A percentile compares a stretch with the other conserved stretches of the same genome.
These are phyloP conservation scores for Tulasnella sp. DNA, from an alignment of 768 basidiomycete genomes.

Conservation along the genomic window DNA sequence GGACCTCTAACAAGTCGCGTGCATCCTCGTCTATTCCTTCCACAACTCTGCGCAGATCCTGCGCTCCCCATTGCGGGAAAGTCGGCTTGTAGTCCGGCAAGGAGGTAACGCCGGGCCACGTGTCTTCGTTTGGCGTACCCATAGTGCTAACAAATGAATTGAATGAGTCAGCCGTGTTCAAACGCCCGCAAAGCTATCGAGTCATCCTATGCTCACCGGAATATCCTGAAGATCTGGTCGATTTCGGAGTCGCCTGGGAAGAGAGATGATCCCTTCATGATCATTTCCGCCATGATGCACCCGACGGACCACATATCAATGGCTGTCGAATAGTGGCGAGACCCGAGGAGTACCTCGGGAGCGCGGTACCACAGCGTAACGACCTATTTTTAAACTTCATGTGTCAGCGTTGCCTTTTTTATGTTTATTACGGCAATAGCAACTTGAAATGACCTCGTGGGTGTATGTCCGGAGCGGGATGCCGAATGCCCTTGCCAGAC, in stretches of 20 bases:
- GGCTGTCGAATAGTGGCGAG: constrained; percentile 91
- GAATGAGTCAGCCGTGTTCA: background rate
- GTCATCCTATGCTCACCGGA: constrained; percentile 54
- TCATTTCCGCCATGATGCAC: constrained; percentile 98
- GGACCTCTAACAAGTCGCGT: constrained; percentile 68
- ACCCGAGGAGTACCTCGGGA: constrained; percentile 91
- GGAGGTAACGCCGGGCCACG: constrained; percentile 81
- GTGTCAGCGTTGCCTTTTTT: background rate
- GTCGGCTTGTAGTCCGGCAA: constrained; percentile 93
- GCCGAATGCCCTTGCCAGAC: constrained; percentile 91
- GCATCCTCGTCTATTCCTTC: constrained; percentile 64
- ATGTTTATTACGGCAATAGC: background rate
- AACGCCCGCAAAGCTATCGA: too few relatives aligned
- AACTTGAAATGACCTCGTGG: constrained; percentile 59
- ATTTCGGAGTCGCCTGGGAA: constrained; percentile 99
- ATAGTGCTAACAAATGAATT: constrained; percentile 51
- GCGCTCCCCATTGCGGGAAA: constrained; percentile 88
- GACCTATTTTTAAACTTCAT: constrained; percentile 46
- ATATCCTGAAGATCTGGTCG: constrained; percentile 99
- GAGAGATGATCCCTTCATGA: constrained; percentile 74
- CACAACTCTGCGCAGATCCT: constrained; percentile 58
- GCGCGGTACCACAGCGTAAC: constrained; percentile 99
- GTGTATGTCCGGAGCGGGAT: constrained; percentile 99
- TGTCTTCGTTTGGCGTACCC: constrained; percentile 84
- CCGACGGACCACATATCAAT: constrained; percentile 99